A percentile compares a stretch with the other conserved stretches of the same genome.
These are phyloP conservation scores for Paxillus ammoniavirescens DNA, from an alignment of 768 basidiomycete species.

Conservation along the genomic window DNA sequence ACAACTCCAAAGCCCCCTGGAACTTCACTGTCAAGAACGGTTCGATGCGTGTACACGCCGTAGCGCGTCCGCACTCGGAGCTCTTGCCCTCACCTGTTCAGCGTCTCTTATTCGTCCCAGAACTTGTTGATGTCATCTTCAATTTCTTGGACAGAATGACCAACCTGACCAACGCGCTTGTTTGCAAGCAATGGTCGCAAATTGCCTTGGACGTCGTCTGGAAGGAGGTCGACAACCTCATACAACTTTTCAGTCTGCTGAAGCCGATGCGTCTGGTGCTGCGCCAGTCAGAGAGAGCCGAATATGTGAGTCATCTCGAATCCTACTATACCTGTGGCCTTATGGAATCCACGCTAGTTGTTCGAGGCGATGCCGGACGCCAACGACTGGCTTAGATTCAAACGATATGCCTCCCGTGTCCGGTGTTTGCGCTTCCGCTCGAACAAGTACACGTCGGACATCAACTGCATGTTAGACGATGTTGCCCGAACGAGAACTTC, in stretches of 20 bases:
- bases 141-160: slow-evolving; percentile 39
- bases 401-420: too few relatives aligned
- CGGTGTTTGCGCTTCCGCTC: too few relatives aligned
- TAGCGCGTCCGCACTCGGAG: background rate
- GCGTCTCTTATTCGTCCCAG: slow-evolving; percentile 51
- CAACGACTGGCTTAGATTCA: too few relatives aligned
- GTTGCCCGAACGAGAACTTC: slow-evolving; percentile 22
- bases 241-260: slow-evolving; percentile 47
- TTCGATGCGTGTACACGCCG: background rate
- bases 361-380: too few relatives aligned
- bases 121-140: slow-evolving; percentile 59
- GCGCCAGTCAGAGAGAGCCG: slow-evolving; percentile 1
- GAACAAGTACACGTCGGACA: too few relatives aligned
- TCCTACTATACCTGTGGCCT: too few relatives aligned
- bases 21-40: background rate
- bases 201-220: slow-evolving; percentile 58
- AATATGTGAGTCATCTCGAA: too few relatives aligned
- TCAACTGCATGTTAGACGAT: too few relatives aligned
- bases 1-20: background rate
- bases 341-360: too few relatives aligned
- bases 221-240: slow-evolving; percentile 48
- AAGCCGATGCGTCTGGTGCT: slow-evolving; percentile 37
- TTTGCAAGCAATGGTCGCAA: slow-evolving; percentile 60
- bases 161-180: slow-evolving; percentile 46
- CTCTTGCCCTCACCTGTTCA: background rate